Evolutionary conservation across 257 asterid species (phyloP).

Genomic region (Solanum peruvianum): DNA sequence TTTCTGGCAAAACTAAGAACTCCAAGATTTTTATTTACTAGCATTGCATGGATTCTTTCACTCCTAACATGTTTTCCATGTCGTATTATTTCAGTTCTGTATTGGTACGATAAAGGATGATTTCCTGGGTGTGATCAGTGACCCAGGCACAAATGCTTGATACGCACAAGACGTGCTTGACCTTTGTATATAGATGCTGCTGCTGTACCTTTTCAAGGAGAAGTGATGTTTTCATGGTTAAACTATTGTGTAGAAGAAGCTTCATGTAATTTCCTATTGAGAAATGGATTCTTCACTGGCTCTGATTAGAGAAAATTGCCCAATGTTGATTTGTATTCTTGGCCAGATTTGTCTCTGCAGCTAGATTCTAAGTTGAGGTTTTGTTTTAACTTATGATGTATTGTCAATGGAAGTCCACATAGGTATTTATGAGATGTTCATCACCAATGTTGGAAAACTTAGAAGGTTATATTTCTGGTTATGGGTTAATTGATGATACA

Average conservation of each 20-base stretch:
- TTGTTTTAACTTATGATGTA: not conserved
- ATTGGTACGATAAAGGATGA: conserved; percentile 91
- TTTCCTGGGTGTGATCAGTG: conserved; percentile 90
- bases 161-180: not conserved
- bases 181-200: not conserved
- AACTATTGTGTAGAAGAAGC: not conserved
- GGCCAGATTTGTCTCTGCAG: not conserved
- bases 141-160: conserved; percentile 80
- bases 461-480: not conserved
- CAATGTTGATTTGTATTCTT: not conserved
- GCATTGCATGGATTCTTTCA: not conserved
- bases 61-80: not conserved
- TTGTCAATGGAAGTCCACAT: not conserved
- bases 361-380: not conserved
- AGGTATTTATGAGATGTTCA: not conserved
- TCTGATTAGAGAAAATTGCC: not conserved
- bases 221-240: not conserved
- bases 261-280: not conserved
- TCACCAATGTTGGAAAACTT: not conserved
- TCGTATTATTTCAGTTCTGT: conserved; percentile 52
- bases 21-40: not conserved
- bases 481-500: not conserved
- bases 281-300: not conserved
- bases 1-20: not conserved
- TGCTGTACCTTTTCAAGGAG: not conserved